phyloP scores from a whole-genome alignment of 2,329 filamentous ascomycete species.

The Aspergillus clavatus region DNA sequence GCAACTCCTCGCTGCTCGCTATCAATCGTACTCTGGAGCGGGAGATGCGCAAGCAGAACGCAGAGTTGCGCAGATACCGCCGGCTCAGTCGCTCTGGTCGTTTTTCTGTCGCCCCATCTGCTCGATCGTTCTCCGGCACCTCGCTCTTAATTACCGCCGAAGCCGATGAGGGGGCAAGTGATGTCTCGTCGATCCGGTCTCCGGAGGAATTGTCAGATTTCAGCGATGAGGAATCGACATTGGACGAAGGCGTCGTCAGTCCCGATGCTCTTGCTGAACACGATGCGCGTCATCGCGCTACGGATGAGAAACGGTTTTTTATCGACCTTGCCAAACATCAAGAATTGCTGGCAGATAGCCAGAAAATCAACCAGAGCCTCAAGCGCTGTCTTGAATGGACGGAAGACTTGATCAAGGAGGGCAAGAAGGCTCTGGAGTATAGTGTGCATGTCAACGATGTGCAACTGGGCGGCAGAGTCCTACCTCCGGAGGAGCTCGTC shows the following conservation, averaged over 20 bases:
- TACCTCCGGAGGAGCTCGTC: conserved; percentile 62
- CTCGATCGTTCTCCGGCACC: conserved; percentile 44
- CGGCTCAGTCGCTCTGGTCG: conserved; percentile 78
- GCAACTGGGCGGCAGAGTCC: conserved; percentile 72
- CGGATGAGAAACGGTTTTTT: conserved; percentile 77
- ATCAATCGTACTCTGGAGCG: conserved; percentile 92
- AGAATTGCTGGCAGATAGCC: conserved; percentile 79
- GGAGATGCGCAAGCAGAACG: conserved; percentile 84
- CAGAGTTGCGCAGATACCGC: conserved; percentile 78
- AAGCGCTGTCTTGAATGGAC: conserved; percentile 86
- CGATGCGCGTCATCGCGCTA: conserved; percentile 54
- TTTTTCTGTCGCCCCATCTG: conserved; percentile 55
- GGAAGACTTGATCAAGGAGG: conserved; percentile 84
- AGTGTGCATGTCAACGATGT: conserved; percentile 73
- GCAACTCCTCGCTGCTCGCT: conserved; percentile 87
- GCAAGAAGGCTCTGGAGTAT: conserved; percentile 80
- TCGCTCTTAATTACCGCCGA: conserved; percentile 45
- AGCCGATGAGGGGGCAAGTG: conserved; percentile 33
- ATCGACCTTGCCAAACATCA: conserved; percentile 85
- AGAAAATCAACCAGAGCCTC: conserved; percentile 92
- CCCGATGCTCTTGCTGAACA: conserved; percentile 32
- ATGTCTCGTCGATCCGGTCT: conserved; percentile 26
- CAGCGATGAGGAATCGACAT: conserved; percentile 36
- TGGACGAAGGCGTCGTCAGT: conserved; percentile 36
- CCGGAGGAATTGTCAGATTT: conserved; percentile 36